Evolutionary conservation across 768 basidiomycete species (phyloP).

Genomic region (Podaxis carcinomalis): DNA sequence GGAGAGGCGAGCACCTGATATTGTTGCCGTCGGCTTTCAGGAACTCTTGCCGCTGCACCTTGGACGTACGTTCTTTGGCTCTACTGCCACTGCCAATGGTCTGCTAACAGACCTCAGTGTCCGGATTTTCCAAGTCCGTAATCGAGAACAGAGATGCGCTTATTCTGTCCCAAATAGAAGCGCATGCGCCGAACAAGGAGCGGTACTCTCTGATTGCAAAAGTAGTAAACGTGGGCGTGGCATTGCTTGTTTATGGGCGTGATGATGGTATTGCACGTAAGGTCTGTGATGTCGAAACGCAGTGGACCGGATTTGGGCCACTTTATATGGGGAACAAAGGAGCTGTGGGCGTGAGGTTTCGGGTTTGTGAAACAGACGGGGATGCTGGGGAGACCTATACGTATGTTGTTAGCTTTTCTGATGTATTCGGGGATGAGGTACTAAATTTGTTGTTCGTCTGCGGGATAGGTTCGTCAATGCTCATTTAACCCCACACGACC

Average conservation of each 20-base stretch:
- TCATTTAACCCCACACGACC: constrained; percentile 82
- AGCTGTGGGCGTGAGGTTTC: constrained; percentile 84
- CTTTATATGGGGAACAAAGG: constrained; percentile 92
- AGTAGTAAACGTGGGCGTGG: constrained; percentile 83
- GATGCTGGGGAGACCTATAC: constrained; percentile 74
- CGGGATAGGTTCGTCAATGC: constrained; percentile 78
- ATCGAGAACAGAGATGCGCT: constrained; percentile 65
- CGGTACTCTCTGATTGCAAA: constrained; percentile 75
- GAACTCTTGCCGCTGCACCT: constrained; percentile 89
- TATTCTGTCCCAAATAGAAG: constrained; percentile 72
- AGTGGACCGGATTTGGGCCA: constrained; percentile 72
- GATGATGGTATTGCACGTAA: constrained; percentile 61
- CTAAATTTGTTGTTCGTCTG: constrained; percentile 1
- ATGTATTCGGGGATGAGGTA: background rate
- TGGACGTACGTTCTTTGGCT: constrained; percentile 54
- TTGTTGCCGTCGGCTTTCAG: constrained; percentile 90
- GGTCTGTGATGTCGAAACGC: constrained; percentile 63
- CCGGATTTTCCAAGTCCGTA: constrained; percentile 69
- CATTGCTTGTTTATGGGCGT: constrained; percentile 80
- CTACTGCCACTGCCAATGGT: constrained; percentile 7
- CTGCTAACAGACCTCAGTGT: constrained; percentile 42
- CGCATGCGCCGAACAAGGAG: constrained; percentile 67
- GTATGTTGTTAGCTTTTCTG: constrained; percentile 35
- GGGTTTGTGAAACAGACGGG: constrained; percentile 53
- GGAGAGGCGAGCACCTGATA: constrained; percentile 67